Base-by-base conservation (phyloP, 192 early-diverging fungal species). In the Thamnidium elegans region DNA sequence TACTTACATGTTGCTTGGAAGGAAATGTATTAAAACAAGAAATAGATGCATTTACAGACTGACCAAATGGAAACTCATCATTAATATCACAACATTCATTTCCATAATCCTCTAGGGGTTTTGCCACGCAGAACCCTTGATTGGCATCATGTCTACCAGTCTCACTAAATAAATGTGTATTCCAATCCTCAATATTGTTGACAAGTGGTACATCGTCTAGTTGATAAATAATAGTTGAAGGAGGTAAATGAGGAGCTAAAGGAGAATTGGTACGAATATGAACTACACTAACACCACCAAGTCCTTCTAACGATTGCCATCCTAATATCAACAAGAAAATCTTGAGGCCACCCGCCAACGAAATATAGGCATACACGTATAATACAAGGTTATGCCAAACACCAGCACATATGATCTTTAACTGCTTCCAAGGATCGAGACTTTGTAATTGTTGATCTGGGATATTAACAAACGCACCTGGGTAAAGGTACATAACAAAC, bases 381-480 rank as follows among this genome's bases (percentile, higher is more conserved):
- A 91, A 39, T 0, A 87, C 68, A 7, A 73, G 55, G 60, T 91
- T 91, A 55, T 91, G 87, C 87, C 86, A 89, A 1, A 91, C 89
- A 21, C 90, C 90, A 0, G 89, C 90, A 66, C 89, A 91, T 4
- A 87, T 75, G 23, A 91, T 82, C 21, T 78, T 69, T 26, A 91
- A 70, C 50, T 82, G 80, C 39, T 75, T 68, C 0, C 74, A 23
- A 15, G 85, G 78, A 4, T 73, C 66, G 34, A 83, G 62, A 15
- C 72, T 48, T 14, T 65, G 51, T 23, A 91, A 54, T 20, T 65
- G 56, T 30, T 77, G 65, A 4, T 79, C 60, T 2, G 79, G 75
- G 23, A 91, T 65, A 55, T 86, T 79, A 51, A 91, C 90, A 81
- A 91, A 91, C 31, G 90, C 90, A 65, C 90, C 90, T 1, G 90